These are phyloP conservation scores for Wickerhamiella spandovensis DNA, from an alignment of 805 yeast species.

Conservation along the genomic window DNA sequence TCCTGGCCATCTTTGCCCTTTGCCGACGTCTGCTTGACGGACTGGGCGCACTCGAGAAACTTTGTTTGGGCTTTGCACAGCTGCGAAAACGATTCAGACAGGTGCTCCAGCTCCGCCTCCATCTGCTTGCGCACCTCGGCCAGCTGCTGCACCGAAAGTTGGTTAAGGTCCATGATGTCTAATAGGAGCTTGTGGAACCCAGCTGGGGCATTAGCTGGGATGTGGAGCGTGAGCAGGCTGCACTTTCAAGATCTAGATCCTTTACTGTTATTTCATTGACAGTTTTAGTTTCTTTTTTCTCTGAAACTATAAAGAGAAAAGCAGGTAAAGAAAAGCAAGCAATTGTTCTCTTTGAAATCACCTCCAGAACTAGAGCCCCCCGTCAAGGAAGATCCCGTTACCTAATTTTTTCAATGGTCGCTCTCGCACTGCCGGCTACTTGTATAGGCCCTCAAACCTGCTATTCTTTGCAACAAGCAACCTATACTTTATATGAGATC, in stretches of 20 bases:
- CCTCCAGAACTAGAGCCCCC: too few relatives aligned
- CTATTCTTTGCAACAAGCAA: constrained; percentile 55
- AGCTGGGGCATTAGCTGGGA: too few relatives aligned
- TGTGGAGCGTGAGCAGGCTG: too few relatives aligned
- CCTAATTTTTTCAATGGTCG: constrained; percentile 10
- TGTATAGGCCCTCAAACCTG: constrained; percentile 44
- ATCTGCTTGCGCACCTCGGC: constrained; percentile 70
- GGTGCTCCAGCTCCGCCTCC: constrained; percentile 75
- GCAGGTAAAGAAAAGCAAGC: too few relatives aligned
- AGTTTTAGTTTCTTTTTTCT: too few relatives aligned
- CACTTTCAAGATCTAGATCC: too few relatives aligned
- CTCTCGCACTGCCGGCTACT: constrained; percentile 60
- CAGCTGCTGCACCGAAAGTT: constrained; percentile 69
- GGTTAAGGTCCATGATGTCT: constrained; percentile 6
- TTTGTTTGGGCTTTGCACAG: constrained; percentile 69
- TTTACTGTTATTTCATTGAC: too few relatives aligned
- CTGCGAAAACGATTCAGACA: constrained; percentile 72
- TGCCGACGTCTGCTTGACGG: constrained; percentile 43
- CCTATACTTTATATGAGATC: constrained; percentile 60
- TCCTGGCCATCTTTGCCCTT: constrained; percentile 34
- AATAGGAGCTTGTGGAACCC: background rate
- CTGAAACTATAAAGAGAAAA: too few relatives aligned
- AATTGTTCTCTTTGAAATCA: too few relatives aligned
- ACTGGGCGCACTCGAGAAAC: constrained; percentile 65
- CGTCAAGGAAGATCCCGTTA: background rate